Evolutionary conservation across 148 eudicot genomes (phyloP).

Genomic region (Simmondsia chinensis): DNA sequence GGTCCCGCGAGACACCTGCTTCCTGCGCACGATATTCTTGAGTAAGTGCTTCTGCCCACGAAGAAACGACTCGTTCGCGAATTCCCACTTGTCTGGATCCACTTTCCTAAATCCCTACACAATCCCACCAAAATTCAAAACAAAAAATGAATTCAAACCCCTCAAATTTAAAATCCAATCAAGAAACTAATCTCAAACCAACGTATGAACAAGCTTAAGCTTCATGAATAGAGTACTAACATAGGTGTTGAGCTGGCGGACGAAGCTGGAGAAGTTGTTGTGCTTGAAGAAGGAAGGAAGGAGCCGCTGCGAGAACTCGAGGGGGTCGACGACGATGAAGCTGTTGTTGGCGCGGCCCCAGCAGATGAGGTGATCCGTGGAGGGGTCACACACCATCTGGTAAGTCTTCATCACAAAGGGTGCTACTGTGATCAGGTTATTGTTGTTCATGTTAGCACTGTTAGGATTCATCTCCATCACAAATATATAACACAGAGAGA

Average conservation of each 20-base stretch:
- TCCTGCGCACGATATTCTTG: conserved; percentile 42
- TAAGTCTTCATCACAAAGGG: conserved; percentile 73
- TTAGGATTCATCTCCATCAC: no score
- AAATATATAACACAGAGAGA: no score
- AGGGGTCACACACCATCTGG: conserved; percentile 60
- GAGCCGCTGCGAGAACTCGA: conserved; percentile 47
- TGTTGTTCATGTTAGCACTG: neutral
- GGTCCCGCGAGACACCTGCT: conserved; percentile 16
- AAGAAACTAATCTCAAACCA: no score
- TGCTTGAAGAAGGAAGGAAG: conserved; percentile 72
- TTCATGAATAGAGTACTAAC: no score
- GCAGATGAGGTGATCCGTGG: conserved; percentile 37
- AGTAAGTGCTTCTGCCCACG: conserved; percentile 55
- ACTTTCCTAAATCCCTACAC: conserved; percentile 30
- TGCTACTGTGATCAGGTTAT: conserved; percentile 18
- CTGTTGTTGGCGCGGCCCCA: conserved; percentile 73
- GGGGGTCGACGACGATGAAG: conserved; percentile 57
- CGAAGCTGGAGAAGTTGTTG: conserved; percentile 82
- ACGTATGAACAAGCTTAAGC: no score
- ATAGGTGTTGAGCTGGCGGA: conserved; percentile 87
- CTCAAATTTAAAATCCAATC: no score
- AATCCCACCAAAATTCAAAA: neutral
- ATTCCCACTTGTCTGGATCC: conserved; percentile 66
- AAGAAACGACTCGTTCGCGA: conserved; percentile 68
- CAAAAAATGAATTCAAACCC: neutral